Base-by-base conservation (phyloP, 371 early-diverging fungal genomes). In the Rozella allomycis region DNA sequence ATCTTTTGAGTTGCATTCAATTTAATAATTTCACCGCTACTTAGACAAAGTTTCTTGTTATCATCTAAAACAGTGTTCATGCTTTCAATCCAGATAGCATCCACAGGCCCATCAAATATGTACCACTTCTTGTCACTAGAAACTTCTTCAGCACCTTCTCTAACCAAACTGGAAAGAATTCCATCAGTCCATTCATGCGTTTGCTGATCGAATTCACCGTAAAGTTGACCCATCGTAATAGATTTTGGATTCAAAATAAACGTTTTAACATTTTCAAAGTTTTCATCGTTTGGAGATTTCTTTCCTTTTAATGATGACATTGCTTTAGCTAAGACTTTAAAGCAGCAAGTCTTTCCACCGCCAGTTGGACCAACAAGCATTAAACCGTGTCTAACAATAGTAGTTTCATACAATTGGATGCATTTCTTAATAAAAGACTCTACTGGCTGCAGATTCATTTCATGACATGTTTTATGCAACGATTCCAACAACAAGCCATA, bases 11-110 rank as follows among this genome's bases (percentile, higher is more conserved):
- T 50, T 8, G 54, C 41, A 3, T 46, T 37, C 56, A 67, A 58
- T 34, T 67, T 67, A 42, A 67, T 67, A 36, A 67, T 67, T 39
- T 72, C 72, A 19, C 72, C 72, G 27, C 50, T 54, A 10, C 48
- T 56, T 27, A 72, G 38, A 39, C 72, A 70, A 7, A 72, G 47
- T 32, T 63, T 59, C 39, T 62, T 69, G 47, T 67, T 69, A 41
- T 67, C 68, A 44, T 71, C 72, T 28, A 71, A 42, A 2, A 71
- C 47, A 2, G 65, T 61, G 39, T 70, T 70, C 59, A 72, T 68
- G 39, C 55, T 54, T 35, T 72, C 72, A 17, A 72, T 63, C 72
- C 72, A 72, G 2, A 61, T 60, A 8, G 69, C 66, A 27, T 67
- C 63, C 9, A 68, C 58, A 7, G 63, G 67, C 0, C 70, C 69